Percentiles rank a stretch among this genome's conserved stretches.
These are phyloP conservation scores for Barnettozyma hawaiiensis DNA, from an alignment of 1,139 yeast species.

Conservation along the genomic window DNA sequence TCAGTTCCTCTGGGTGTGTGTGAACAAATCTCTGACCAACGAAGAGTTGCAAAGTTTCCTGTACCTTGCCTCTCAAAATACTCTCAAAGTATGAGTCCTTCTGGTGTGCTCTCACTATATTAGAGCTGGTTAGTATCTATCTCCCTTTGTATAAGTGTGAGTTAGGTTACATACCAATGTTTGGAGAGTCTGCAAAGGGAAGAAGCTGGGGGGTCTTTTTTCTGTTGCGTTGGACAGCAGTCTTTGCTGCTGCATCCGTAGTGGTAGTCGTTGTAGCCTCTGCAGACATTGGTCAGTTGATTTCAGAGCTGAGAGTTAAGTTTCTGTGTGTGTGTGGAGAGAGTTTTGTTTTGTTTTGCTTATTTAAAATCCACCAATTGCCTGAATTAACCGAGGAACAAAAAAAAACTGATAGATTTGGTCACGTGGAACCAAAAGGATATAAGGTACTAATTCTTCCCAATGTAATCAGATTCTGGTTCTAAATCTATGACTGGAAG, in stretches of 20 bases:
- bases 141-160: too few relatives aligned
- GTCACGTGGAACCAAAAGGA: not conserved
- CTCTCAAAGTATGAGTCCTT: conserved; percentile 74
- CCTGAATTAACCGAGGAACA: too few relatives aligned
- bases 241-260: not conserved
- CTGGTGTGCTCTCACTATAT: conserved; percentile 69
- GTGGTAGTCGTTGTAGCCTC: not conserved
- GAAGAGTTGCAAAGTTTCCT: conserved; percentile 48
- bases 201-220: conserved; percentile 13
- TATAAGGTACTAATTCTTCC: too few relatives aligned
- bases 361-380: too few relatives aligned
- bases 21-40: conserved; percentile 69
- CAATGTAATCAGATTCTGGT: too few relatives aligned
- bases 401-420: too few relatives aligned
- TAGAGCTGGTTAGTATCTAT: conserved; percentile 1
- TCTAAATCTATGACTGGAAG: too few relatives aligned
- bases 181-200: conserved; percentile 41
- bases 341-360: too few relatives aligned
- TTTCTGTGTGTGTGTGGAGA: too few relatives aligned
- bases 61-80: conserved; percentile 47
- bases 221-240: not conserved
- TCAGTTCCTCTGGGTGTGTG: conserved; percentile 56
- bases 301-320: not conserved
- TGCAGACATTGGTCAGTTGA: not conserved
- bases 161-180: conserved; percentile 31